Evolutionary conservation across 371 early-diverging fungal genomes (phyloP).

Genomic region (Choanephora cucurbitarum): DNA sequence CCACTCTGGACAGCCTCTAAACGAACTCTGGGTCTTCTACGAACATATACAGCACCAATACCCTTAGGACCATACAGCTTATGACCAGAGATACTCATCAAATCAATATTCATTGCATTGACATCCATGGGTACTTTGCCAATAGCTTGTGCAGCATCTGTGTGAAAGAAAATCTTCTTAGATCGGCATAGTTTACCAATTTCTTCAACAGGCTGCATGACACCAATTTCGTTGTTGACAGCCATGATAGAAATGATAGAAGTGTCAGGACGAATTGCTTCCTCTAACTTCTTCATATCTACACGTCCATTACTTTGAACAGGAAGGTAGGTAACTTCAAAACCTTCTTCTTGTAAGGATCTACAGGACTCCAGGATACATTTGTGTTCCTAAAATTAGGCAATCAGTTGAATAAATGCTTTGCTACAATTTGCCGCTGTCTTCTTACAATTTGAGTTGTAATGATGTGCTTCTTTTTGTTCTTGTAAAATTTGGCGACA

Average conservation of each 20-base stretch:
- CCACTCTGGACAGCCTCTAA: constrained; percentile 94
- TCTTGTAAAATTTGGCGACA: constrained; percentile 94
- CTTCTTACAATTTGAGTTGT: constrained; percentile 89
- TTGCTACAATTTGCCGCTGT: neutral
- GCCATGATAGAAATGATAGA: constrained; percentile 96
- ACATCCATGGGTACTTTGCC: constrained; percentile 99
- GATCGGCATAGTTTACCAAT: constrained; percentile 91
- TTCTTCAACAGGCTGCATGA: constrained; percentile 94
- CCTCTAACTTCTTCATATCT: constrained; percentile 75
- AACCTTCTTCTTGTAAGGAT: constrained; percentile 95
- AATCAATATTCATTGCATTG: constrained; percentile 94
- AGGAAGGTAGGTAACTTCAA: constrained; percentile 97
- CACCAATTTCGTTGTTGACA: constrained; percentile 99
- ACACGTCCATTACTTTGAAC: constrained; percentile 90
- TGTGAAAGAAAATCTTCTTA: constrained; percentile 94
- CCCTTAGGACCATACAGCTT: constrained; percentile 99
- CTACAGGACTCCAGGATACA: constrained; percentile 99
- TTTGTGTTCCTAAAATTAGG: constrained; percentile 90
- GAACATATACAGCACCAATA: constrained; percentile 95
- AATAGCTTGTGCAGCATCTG: constrained; percentile 99
- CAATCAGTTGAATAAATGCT: neutral
- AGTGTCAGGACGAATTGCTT: constrained; percentile 93
- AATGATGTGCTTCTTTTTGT: constrained; percentile 97
- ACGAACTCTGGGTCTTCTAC: constrained; percentile 96
- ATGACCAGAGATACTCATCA: constrained; percentile 98